phyloP scores from a whole-genome alignment of 805 yeast genomes.

The Teunomyces pallodes region DNA sequence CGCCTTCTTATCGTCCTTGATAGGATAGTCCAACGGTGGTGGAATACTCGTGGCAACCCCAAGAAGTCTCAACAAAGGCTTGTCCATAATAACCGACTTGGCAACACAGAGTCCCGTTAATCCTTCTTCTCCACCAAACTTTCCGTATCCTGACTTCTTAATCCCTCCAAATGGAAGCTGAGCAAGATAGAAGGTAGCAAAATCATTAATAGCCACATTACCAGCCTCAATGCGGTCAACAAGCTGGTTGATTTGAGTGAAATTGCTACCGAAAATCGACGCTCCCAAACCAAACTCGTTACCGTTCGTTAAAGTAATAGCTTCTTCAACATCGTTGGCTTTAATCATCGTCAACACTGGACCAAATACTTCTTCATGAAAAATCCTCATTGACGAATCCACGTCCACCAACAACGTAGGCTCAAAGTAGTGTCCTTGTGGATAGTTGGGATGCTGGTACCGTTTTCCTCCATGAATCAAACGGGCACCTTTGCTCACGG shows the following conservation, averaged over 20 bases:
- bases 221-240: conserved; percentile 73
- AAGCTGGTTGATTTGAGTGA: conserved; percentile 55
- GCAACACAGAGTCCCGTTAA: conserved; percentile 83
- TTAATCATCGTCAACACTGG: conserved; percentile 81
- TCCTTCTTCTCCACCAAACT: conserved; percentile 98
- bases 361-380: conserved; percentile 91
- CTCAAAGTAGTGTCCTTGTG: conserved; percentile 89
- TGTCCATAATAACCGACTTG: conserved; percentile 85
- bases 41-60: conserved; percentile 81
- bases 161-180: conserved; percentile 97
- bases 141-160: conserved; percentile 92
- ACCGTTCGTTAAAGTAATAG: conserved; percentile 74
- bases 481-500: conserved; percentile 78
- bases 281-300: conserved; percentile 91
- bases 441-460: conserved; percentile 84
- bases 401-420: conserved; percentile 90
- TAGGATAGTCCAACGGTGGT: conserved; percentile 87
- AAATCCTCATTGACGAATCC: conserved; percentile 68
- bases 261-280: conserved; percentile 76
- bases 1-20: conserved; percentile 73
- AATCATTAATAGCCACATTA: conserved; percentile 94
- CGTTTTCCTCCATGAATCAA: conserved; percentile 79
- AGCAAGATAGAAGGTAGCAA: conserved; percentile 93
- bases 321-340: conserved; percentile 64
- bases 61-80: conserved; percentile 54